Evolutionary conservation across 192 early-diverging fungal genomes (phyloP).

Genomic region (Backusella westeae): DNA sequence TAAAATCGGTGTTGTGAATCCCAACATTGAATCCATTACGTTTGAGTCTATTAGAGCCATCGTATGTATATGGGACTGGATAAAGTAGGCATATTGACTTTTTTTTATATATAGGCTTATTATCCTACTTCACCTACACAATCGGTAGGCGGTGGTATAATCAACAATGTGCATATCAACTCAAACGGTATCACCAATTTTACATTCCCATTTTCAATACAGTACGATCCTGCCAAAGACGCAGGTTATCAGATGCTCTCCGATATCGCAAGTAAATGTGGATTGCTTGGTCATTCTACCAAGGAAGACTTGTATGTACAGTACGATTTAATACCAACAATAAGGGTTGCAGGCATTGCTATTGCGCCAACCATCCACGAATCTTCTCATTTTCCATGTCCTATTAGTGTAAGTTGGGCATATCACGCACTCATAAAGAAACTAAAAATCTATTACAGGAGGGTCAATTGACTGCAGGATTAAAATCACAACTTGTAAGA

Average conservation of each 20-base stretch:
- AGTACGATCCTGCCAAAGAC: constrained; percentile 39
- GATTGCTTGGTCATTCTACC: constrained; percentile 23
- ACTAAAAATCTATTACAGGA: neutral
- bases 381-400: constrained; percentile 39
- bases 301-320: constrained; percentile 34
- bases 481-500: neutral
- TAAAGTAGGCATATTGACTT: too few relatives aligned
- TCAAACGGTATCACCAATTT: constrained; percentile 38
- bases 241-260: constrained; percentile 32
- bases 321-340: constrained; percentile 47
- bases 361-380: constrained; percentile 43
- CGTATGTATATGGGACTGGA: neutral
- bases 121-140: constrained; percentile 12
- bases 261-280: constrained; percentile 47
- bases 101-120: constrained; percentile 21
- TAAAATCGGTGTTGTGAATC: constrained; percentile 29
- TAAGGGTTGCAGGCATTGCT: constrained; percentile 43
- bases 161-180: constrained; percentile 40
- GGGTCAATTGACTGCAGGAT: neutral
- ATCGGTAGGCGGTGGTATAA: constrained; percentile 45
- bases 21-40: constrained; percentile 22
- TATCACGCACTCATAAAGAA: too few relatives aligned
- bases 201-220: constrained; percentile 46
- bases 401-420: constrained; percentile 25
- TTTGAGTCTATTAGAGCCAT: constrained; percentile 30